phyloP scores from a whole-genome alignment of 345 rosid genomes.

The Isatis tinctoria region DNA sequence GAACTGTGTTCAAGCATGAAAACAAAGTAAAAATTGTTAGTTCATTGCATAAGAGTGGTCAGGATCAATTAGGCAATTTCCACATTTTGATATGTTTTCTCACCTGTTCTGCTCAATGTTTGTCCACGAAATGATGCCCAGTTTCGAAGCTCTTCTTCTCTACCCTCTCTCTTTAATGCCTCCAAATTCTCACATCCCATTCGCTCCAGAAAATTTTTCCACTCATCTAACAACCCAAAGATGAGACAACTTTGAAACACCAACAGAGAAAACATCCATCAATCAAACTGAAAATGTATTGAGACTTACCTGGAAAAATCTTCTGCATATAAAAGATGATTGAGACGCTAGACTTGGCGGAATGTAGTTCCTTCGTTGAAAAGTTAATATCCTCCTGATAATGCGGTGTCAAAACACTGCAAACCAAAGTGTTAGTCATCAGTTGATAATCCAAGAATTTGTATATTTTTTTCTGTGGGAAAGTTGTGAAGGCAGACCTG shows the following conservation, averaged over 20 bases:
- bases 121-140: slow-evolving; percentile 98
- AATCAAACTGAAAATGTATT: not conserved
- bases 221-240: slow-evolving; percentile 57
- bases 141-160: slow-evolving; percentile 64
- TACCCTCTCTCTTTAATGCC: slow-evolving; percentile 41
- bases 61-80: not conserved
- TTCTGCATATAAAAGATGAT: slow-evolving; percentile 80
- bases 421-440: slow-evolving; percentile 28
- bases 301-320: slow-evolving; percentile 73
- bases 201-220: slow-evolving; percentile 89
- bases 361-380: slow-evolving; percentile 66
- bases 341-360: slow-evolving; percentile 66
- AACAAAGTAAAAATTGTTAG: not conserved
- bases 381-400: slow-evolving; percentile 79
- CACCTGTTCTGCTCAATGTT: slow-evolving; percentile 93
- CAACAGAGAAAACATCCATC: not conserved
- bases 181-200: slow-evolving; percentile 60
- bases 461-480: not conserved
- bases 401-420: slow-evolving; percentile 90
- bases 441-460: not conserved
- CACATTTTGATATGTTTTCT: not conserved
- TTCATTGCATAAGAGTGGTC: not conserved
- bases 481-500: slow-evolving; percentile 52
- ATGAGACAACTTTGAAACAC: not conserved
- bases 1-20: slow-evolving; percentile 52